Conservation (phyloP, 2,329 filamentous ascomycete genomes). For the Teratosphaeria gauchensis region DNA sequence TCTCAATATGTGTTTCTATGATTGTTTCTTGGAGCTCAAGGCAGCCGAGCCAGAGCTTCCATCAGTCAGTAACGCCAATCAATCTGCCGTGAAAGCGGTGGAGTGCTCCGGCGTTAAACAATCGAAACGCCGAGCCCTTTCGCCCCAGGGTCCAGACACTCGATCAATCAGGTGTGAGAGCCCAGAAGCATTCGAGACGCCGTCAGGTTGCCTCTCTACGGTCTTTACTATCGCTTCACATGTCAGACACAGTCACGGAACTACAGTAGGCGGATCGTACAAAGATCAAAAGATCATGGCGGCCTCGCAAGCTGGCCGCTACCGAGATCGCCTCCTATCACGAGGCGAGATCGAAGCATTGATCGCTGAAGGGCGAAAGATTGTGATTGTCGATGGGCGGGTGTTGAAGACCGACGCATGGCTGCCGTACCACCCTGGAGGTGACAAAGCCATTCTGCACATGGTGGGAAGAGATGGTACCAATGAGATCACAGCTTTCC, state of each 20-base stretch:
- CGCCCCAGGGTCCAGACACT: not conserved
- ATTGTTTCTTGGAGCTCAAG: not conserved
- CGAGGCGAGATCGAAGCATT: constrained; percentile 55
- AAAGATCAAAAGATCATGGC: not conserved
- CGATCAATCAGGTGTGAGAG: not conserved
- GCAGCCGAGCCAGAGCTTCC: not conserved
- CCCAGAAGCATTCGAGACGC: not conserved
- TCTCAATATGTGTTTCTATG: not conserved
- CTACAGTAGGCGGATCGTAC: not conserved
- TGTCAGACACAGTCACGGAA: not conserved
- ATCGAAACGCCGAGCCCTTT: not conserved
- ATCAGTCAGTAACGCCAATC: not conserved
- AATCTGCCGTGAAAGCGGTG: not conserved
- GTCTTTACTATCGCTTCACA: not conserved
- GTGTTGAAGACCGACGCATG: constrained; percentile 85
- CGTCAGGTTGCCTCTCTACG: not conserved
- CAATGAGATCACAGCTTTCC: constrained; percentile 90
- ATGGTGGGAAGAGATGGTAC: constrained; percentile 68
- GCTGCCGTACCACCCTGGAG: constrained; percentile 83
- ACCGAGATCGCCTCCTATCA: constrained; percentile 15
- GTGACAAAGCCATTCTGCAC: constrained; percentile 80
- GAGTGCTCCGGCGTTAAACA: not conserved
- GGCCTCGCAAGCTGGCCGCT: not conserved
- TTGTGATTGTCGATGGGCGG: constrained; percentile 71
- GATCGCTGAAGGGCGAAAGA: constrained; percentile 69